These are phyloP conservation scores for Diaporthe citrichinensis DNA, from an alignment of 2,329 filamentous ascomycete genomes.

Conservation along the genomic window DNA sequence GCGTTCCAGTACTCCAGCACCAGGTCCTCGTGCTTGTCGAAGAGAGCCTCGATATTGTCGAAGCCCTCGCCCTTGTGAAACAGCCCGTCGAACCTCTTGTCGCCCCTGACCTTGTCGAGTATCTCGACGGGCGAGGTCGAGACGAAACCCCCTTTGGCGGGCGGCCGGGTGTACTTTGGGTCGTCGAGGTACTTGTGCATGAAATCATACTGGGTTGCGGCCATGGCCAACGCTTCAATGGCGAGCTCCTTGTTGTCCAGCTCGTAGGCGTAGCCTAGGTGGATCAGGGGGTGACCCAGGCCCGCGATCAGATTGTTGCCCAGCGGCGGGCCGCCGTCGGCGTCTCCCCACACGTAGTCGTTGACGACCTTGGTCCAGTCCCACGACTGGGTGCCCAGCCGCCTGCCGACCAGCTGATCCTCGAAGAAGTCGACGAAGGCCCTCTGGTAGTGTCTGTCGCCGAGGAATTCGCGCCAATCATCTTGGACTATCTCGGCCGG, in stretches of 20 bases:
- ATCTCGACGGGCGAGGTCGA: conserved; percentile 78
- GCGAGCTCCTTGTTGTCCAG: conserved; percentile 86
- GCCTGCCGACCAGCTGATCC: conserved; percentile 80
- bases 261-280: conserved; percentile 94
- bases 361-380: conserved; percentile 85
- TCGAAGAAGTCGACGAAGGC: conserved; percentile 97
- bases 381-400: conserved; percentile 67
- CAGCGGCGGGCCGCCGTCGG: conserved; percentile 78
- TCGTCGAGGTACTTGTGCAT: conserved; percentile 81
- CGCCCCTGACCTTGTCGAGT: conserved; percentile 76
- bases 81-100: conserved; percentile 78
- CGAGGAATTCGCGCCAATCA: conserved; percentile 90
- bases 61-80: conserved; percentile 68
- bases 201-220: conserved; percentile 70
- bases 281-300: conserved; percentile 91
- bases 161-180: conserved; percentile 75
- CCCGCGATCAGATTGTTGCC: conserved; percentile 85
- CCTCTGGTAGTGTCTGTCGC: conserved; percentile 85
- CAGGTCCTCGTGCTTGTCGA: conserved; percentile 76
- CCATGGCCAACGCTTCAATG: conserved; percentile 87
- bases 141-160: conserved; percentile 61
- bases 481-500: conserved; percentile 85
- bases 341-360: conserved; percentile 76
- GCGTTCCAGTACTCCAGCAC: conserved; percentile 93
- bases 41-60: conserved; percentile 76